Conservation (phyloP, 163 green algal species). For the Scenedesmus sp. region DNA sequence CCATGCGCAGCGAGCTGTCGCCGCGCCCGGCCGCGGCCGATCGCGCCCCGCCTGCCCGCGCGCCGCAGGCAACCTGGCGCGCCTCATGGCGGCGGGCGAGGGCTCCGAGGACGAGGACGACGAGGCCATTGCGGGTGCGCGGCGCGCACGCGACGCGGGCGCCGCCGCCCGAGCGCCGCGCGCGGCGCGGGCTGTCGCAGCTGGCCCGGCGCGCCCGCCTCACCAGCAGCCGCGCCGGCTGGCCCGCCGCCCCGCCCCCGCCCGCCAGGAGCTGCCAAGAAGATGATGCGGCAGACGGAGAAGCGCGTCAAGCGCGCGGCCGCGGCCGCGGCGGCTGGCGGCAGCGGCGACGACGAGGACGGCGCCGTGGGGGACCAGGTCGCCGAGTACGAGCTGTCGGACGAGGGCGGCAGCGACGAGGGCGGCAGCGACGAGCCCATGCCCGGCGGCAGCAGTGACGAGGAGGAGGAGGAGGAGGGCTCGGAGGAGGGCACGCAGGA, state of each 20-base stretch:
- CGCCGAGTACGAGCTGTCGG: conserved; percentile 34
- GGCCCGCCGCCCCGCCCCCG: too few relatives aligned
- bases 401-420: conserved; percentile 18
- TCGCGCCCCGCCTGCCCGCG: neutral
- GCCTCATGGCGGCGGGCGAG: conserved; percentile 22
- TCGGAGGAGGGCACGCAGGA: neutral
- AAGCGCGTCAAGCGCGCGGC: conserved; percentile 24
- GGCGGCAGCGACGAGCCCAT: neutral
- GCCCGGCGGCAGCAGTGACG: neutral
- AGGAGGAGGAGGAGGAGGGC: neutral
- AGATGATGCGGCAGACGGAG: conserved; percentile 33
- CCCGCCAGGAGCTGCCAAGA: conserved; percentile 23
- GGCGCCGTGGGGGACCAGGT: conserved; percentile 22
- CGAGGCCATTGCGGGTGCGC: too few relatives aligned
- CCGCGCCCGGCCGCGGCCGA: too few relatives aligned
- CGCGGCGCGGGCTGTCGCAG: too few relatives aligned
- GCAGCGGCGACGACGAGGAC: neutral
- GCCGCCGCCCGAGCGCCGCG: too few relatives aligned
- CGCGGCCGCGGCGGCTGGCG: neutral
- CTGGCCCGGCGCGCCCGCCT: too few relatives aligned
- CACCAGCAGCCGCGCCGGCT: too few relatives aligned
- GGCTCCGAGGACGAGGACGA: conserved; percentile 14
- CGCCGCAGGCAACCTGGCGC: conserved; percentile 12
- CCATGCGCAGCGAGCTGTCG: neutral
- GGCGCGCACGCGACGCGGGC: too few relatives aligned